phyloP scores from a whole-genome alignment of 495 filamentous ascomycete species.

The Trichoderma reesei region DNA sequence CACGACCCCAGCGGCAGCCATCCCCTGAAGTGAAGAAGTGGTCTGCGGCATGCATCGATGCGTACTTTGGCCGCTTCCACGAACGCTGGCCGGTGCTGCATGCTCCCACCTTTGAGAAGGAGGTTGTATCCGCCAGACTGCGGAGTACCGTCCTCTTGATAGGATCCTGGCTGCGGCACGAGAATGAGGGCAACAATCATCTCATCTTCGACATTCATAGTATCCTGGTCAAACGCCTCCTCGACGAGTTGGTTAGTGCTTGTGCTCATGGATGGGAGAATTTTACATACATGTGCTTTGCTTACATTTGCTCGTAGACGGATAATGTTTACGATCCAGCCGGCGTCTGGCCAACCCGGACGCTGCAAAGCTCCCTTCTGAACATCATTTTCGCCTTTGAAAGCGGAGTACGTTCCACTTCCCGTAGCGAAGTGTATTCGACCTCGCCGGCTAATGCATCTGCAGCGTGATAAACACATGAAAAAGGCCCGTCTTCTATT shows the following conservation, averaged over 20 bases:
- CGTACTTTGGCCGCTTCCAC: slow-evolving; percentile 11
- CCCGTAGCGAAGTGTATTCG: neutral
- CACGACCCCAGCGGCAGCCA: neutral
- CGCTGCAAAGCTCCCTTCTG: neutral
- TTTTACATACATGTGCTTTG: neutral
- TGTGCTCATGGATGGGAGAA: neutral
- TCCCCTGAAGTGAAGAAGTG: slow-evolving; percentile 6
- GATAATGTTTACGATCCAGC: neutral
- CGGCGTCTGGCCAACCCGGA: neutral
- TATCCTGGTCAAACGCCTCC: slow-evolving; percentile 1
- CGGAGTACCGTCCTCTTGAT: slow-evolving; percentile 8
- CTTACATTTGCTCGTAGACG: neutral
- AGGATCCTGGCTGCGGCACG: slow-evolving; percentile 10
- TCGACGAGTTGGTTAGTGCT: slow-evolving; percentile 10
- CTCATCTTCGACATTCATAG: neutral
- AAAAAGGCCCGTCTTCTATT: neutral
- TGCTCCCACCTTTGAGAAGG: slow-evolving; percentile 6
- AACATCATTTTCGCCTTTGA: slow-evolving; percentile 10
- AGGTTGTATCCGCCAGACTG: neutral
- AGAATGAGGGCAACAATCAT: neutral
- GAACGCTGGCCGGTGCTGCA: slow-evolving; percentile 12
- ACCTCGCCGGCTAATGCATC: neutral
- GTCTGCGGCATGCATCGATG: slow-evolving; percentile 2
- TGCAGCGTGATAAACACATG: neutral
- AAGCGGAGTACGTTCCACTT: neutral